A percentile compares a stretch with the other conserved stretches of the same genome.
These are phyloP conservation scores for Backusella mclennaniae DNA, from an alignment of 192 early-diverging fungal species.

Conservation along the genomic window DNA sequence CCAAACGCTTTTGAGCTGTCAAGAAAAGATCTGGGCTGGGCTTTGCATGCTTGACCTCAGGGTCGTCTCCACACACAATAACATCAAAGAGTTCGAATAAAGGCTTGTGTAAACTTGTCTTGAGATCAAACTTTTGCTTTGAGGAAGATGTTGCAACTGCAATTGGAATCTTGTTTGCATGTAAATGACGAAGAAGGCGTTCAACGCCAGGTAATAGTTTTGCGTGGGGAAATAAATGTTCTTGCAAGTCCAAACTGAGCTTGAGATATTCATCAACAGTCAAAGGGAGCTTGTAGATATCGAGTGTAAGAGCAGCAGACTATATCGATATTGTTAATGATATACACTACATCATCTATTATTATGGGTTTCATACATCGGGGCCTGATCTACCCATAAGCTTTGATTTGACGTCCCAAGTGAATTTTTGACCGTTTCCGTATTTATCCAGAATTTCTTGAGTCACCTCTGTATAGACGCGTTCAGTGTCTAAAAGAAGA, in stretches of 20 bases:
- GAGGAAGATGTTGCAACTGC: constrained; percentile 83
- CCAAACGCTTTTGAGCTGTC: constrained; percentile 60
- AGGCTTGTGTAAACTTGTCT: constrained; percentile 65
- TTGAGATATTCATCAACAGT: constrained; percentile 78
- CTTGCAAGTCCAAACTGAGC: constrained; percentile 53
- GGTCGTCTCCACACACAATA: constrained; percentile 88
- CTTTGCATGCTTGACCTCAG: constrained; percentile 74
- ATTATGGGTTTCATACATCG: constrained; percentile 35
- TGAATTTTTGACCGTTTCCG: constrained; percentile 56
- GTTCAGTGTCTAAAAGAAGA: constrained; percentile 83
- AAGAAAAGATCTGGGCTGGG: constrained; percentile 92
- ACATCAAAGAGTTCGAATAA: constrained; percentile 83
- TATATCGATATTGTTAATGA: constrained; percentile 1
- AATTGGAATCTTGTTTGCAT: constrained; percentile 73
- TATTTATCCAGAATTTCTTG: constrained; percentile 78
- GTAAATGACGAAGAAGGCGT: constrained; percentile 72
- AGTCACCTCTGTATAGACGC: constrained; percentile 86
- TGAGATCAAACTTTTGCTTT: constrained; percentile 69
- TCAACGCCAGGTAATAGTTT: constrained; percentile 67
- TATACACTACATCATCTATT: background rate
- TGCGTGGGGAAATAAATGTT: constrained; percentile 59
- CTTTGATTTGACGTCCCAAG: constrained; percentile 67
- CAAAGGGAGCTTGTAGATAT: constrained; percentile 65
- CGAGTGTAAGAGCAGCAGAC: constrained; percentile 65
- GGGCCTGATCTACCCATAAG: constrained; percentile 67